phyloP scores from a whole-genome alignment of 2,329 filamentous ascomycete species.

The Verticillium nubilum region DNA sequence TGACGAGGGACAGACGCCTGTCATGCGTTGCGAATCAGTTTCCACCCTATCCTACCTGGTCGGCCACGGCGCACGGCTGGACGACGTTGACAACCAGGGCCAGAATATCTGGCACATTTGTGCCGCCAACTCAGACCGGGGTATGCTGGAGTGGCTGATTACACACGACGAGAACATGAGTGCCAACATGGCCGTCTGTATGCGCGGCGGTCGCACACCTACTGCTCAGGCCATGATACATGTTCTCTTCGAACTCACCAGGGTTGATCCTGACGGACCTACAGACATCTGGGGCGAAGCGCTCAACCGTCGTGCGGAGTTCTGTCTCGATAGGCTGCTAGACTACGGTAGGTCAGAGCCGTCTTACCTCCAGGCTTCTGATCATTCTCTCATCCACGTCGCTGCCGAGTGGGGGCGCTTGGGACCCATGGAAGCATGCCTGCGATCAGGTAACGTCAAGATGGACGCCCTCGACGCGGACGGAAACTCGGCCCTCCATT shows the following conservation, averaged over 20 bases:
- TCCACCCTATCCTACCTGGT: conserved; percentile 20
- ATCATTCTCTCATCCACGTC: conserved; percentile 7
- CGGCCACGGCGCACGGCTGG: conserved; percentile 18
- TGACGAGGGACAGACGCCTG: conserved; percentile 23
- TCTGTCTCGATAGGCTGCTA: conserved; percentile 1
- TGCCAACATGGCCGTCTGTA: conserved; percentile 19
- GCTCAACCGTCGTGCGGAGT: background rate
- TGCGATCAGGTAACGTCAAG: background rate
- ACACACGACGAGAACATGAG: conserved; percentile 20
- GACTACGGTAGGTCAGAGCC: background rate
- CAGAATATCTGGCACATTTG: conserved; percentile 32
- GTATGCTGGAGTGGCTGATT: conserved; percentile 22
- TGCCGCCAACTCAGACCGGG: conserved; percentile 24
- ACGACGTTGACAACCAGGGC: conserved; percentile 21
- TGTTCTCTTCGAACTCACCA: background rate
- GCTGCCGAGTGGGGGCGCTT: conserved; percentile 22
- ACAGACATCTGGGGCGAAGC: too few relatives aligned
- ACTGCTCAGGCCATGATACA: conserved; percentile 22
- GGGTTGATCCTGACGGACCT: background rate
- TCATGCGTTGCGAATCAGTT: conserved; percentile 25
- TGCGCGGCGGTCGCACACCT: conserved; percentile 19
- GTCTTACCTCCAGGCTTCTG: background rate
- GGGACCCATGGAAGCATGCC: conserved; percentile 13
- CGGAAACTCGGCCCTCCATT: conserved; percentile 15
- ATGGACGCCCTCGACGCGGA: conserved; percentile 10